These are phyloP conservation scores for Rosa lucieae DNA, from an alignment of 306 rosid species.

Conservation along the genomic window DNA sequence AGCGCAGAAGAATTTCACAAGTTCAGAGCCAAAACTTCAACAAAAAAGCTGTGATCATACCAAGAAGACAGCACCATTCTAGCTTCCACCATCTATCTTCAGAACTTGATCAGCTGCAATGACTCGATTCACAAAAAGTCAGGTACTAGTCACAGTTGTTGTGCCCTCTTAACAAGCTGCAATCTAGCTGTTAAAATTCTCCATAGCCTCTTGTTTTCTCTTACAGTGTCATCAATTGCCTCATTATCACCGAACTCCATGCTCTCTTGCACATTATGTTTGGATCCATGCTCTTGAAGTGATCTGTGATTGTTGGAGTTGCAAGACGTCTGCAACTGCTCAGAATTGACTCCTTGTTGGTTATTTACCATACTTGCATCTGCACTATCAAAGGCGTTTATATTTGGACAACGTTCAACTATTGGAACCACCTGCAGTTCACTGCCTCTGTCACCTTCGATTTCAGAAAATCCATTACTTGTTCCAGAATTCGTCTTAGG, in stretches of 20 bases:
- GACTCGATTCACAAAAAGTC: not conserved
- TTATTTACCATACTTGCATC: not conserved
- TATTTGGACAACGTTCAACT: not conserved
- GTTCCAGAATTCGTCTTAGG: not conserved
- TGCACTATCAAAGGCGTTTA: not conserved
- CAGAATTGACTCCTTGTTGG: slow-evolving; percentile 1
- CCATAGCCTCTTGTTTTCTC: slow-evolving; percentile 14
- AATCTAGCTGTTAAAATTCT: not conserved
- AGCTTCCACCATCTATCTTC: not conserved
- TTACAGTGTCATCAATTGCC: not conserved
- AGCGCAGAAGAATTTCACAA: not conserved
- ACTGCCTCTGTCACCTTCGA: slow-evolving; percentile 8
- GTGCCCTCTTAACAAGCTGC: not conserved
- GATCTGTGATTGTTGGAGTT: not conserved
- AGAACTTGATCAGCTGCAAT: not conserved
- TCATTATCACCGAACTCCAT: not conserved
- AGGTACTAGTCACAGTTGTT: slow-evolving; percentile 6
- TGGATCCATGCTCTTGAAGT: slow-evolving; percentile 8
- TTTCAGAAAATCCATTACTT: not conserved
- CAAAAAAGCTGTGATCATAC: not conserved
- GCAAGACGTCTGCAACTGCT: not conserved
- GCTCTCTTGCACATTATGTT: not conserved
- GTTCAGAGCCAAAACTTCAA: not conserved
- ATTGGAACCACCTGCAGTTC: slow-evolving; percentile 17
- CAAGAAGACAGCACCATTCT: not conserved